Conservation (phyloP, 345 rosid species). For the rapeseed (Brassica napus) region DNA sequence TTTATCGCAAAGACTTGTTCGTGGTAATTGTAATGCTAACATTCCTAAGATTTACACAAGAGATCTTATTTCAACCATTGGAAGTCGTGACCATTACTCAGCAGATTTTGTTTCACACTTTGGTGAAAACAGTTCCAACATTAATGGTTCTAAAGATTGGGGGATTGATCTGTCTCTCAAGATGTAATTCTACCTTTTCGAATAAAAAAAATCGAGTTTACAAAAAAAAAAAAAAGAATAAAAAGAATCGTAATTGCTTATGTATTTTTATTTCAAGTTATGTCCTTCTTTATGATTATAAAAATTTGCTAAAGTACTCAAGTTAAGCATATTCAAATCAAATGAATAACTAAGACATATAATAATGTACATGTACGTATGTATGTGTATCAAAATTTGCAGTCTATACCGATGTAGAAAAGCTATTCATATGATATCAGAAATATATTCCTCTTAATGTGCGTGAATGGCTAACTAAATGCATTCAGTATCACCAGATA, state of each 20-base stretch:
- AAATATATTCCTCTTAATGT: neutral
- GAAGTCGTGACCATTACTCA: neutral
- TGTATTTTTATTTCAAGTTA: neutral
- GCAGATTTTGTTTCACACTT: neutral
- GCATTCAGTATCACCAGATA: neutral
- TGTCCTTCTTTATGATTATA: neutral
- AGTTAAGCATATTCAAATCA: neutral
- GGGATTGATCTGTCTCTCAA: neutral
- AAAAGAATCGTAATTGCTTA: neutral
- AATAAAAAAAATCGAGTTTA: neutral
- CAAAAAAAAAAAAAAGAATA: neutral
- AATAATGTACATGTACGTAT: neutral
- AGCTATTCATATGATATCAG: neutral
- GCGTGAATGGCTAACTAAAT: neutral
- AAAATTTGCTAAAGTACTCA: neutral
- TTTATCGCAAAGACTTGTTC: conserved; percentile 1
- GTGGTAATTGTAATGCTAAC: conserved; percentile 3
- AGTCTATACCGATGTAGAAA: neutral
- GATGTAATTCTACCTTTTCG: neutral
- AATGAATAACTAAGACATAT: neutral
- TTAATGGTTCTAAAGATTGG: neutral
- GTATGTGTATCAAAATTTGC: neutral
- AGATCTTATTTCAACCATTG: conserved; percentile 33
- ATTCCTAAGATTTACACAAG: conserved; percentile 19
- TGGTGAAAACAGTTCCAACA: neutral